Evolutionary conservation across 257 asterid species (phyloP).

Genomic region (Gardenia jasminoides): DNA sequence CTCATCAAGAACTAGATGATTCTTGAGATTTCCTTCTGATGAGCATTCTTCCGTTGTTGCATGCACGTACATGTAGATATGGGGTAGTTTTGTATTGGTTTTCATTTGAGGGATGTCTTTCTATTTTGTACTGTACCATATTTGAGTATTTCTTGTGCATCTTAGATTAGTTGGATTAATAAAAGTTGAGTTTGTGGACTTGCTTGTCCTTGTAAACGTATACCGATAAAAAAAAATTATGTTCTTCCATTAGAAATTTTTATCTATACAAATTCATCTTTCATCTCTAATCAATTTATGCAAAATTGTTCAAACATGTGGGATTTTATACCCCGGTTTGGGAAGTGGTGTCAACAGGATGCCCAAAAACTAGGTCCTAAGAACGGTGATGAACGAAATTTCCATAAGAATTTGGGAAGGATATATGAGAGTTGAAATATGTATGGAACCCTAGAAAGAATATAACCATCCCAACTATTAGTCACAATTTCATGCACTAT

Average conservation of each 20-base stretch:
- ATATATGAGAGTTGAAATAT: background rate
- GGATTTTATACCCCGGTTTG: background rate
- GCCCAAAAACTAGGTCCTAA: background rate
- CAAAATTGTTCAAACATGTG: background rate
- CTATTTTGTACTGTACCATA: background rate
- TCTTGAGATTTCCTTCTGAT: background rate
- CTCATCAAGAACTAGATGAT: constrained; percentile 38
- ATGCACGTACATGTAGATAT: background rate
- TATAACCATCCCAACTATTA: background rate
- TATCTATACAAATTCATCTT: background rate
- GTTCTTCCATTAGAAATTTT: background rate
- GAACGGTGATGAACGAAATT: background rate
- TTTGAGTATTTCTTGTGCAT: background rate
- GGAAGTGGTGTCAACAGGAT: background rate
- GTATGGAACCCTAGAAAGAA: background rate
- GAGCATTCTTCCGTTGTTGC: background rate
- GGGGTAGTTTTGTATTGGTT: background rate
- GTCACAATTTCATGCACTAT: background rate
- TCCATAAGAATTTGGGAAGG: background rate
- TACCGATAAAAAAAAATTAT: background rate
- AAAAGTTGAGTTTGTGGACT: background rate
- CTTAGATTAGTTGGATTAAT: background rate
- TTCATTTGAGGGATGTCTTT: background rate
- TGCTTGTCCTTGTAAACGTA: background rate
- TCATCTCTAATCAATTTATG: background rate